A percentile compares a stretch with the other conserved stretches of the same genome.
phyloP scores from a whole-genome alignment of 805 yeast genomes.

The Yamadazyma paraphyllophila region DNA sequence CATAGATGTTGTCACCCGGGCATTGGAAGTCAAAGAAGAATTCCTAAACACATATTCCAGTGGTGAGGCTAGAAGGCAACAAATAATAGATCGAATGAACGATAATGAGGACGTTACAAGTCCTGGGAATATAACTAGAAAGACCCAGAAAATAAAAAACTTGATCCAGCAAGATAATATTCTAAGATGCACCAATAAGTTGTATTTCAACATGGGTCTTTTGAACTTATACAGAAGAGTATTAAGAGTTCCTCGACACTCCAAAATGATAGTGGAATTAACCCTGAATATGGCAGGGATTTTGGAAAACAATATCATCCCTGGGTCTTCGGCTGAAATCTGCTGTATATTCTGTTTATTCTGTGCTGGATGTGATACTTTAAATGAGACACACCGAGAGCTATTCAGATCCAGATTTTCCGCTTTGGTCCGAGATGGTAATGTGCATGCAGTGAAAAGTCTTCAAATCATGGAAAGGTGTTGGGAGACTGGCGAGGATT shows the following conservation, averaged over 20 bases:
- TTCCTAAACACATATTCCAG: conserved; percentile 19
- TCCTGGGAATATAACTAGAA: not conserved
- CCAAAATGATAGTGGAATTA: conserved; percentile 47
- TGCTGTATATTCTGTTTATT: conserved; percentile 56
- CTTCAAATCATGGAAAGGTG: conserved; percentile 48
- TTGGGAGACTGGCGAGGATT: conserved; percentile 53
- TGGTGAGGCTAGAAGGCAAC: conserved; percentile 29
- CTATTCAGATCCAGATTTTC: conserved; percentile 40
- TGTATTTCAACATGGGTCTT: conserved; percentile 53
- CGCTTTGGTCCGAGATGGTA: conserved; percentile 42
- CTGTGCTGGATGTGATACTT: conserved; percentile 58
- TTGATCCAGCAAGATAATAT: conserved; percentile 31
- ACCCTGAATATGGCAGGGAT: conserved; percentile 40
- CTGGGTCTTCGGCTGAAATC: conserved; percentile 50
- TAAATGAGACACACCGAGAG: conserved; percentile 32
- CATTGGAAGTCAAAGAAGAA: conserved; percentile 26
- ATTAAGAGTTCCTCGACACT: conserved; percentile 43
- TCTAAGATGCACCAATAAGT: conserved; percentile 48
- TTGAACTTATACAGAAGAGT: conserved; percentile 59
- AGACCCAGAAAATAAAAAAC: conserved; percentile 10
- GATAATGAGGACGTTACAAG: conserved; percentile 1
- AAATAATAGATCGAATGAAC: conserved; percentile 20
- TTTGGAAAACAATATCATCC: conserved; percentile 39
- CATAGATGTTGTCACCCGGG: conserved; percentile 19
- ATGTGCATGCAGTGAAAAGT: conserved; percentile 44